Base-by-base conservation (phyloP, 2,329 filamentous ascomycete genomes). In the Apiospora kogelbergensis region DNA sequence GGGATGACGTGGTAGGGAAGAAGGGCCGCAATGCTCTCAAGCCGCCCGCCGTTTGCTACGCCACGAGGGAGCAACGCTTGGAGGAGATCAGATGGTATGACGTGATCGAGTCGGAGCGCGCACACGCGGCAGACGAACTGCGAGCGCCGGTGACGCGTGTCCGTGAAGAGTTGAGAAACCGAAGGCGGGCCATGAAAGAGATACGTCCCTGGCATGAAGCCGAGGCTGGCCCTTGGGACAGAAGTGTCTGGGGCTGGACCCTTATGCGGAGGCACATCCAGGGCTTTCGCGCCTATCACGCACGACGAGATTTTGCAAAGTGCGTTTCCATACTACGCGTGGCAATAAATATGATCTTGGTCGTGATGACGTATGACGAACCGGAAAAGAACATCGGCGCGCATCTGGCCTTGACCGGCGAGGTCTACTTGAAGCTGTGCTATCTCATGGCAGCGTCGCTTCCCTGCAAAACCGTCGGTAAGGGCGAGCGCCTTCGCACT, bases 361-460 rank as follows among this genome's bases (percentile, higher is more conserved):
- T 7, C 13, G 6, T 6, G 13, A 10, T 30, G 6, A 5, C 2
- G 1, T 3, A 17, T 6, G 3, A 5, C 15, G 24, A 30, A 5
- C 13, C 13, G 17, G 6, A 1, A 6, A 20, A 6, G 13, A 15
- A 30, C 33, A 7, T 7, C 7, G 33, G 40, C 40, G 11, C 4
- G 37, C 53, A 26, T 0, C 1, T 2, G 7, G 6, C 26, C 53
- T 60, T 2, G 7, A 13, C 26, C 53, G 37, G 33, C 17, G 33
- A 2, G 15, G 17, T 33, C 9, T 60, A 37, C 20, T 33, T 30
- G 26, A n/a, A 37, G 9, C 26, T 60, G 30, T 6, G 6, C 30
- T n/a, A n/a, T n/a, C 53, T 60, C 53, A 60, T 60, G 53, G 26
- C 30, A 3, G 53, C 53, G n/a, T 60, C 53, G 20, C 53, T 60